phyloP scores from a whole-genome alignment of 2,329 filamentous ascomycete species.

The Dactylellina drechsleri region DNA sequence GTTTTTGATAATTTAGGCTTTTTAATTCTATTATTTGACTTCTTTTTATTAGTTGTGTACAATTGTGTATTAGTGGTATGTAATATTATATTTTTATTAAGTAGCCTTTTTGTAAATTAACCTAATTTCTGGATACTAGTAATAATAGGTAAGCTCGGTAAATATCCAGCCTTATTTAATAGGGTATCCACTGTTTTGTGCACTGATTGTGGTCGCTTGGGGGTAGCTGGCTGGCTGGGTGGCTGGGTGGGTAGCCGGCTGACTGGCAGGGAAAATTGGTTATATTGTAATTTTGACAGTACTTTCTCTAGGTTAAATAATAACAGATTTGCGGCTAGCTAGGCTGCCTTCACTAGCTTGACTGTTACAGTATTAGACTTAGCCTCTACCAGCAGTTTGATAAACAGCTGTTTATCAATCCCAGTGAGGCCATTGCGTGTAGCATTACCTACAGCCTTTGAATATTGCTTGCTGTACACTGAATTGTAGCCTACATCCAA shows the following conservation, averaged over 20 bases:
- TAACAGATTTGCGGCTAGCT: not conserved
- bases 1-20: not conserved
- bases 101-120: not conserved
- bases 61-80: constrained; percentile 2
- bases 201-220: constrained; percentile 1
- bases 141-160: constrained; percentile 5
- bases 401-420: constrained; percentile 13
- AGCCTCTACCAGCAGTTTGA: constrained; percentile 13
- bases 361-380: not conserved
- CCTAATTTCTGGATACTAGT: not conserved
- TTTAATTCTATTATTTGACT: not conserved
- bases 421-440: constrained; percentile 6
- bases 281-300: constrained; percentile 15
- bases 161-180: constrained; percentile 6
- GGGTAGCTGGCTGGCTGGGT: constrained; percentile 13
- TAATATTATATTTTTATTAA: constrained; percentile 17
- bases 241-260: constrained; percentile 4
- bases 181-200: too few species aligned
- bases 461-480: too few species aligned
- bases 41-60: constrained; percentile 7
- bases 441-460: too few species aligned
- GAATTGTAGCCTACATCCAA: too few species aligned
- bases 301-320: constrained; percentile 1
- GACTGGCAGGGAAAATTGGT: too few species aligned
- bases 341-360: constrained; percentile 4